phyloP scores from a whole-genome alignment of 73 alveolate genomes.

The Symbiodinium natans region DNA sequence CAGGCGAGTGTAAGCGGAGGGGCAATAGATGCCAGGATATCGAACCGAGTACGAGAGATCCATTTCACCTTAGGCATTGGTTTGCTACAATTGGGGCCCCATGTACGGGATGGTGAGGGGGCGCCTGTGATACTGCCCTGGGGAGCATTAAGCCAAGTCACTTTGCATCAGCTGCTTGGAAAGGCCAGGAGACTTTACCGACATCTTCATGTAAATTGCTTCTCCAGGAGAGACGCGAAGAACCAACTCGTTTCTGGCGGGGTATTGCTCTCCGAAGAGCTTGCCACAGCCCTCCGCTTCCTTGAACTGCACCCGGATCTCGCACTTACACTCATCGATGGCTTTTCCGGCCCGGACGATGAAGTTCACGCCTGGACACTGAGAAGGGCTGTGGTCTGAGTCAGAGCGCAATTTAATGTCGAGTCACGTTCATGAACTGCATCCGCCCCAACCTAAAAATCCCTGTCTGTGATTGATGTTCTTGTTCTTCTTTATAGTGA shows the following conservation, averaged over 20 bases:
- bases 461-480: no score
- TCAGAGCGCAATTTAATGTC: no score
- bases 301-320: constrained; percentile 64
- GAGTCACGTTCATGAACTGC: no score
- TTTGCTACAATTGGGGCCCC: no score
- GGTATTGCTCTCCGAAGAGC: neutral
- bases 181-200: constrained; percentile 35
- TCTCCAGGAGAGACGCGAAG: constrained; percentile 34
- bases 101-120: constrained; percentile 34
- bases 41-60: constrained; percentile 15
- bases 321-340: constrained; percentile 30
- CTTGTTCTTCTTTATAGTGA: no score
- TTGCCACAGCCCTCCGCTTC: neutral
- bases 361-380: constrained; percentile 39
- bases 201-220: constrained; percentile 49
- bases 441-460: no score
- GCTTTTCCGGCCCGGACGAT: constrained; percentile 52
- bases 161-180: neutral
- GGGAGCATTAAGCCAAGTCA: constrained; percentile 1
- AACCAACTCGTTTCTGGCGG: constrained; percentile 47
- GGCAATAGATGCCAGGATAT: constrained; percentile 22
- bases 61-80: no score
- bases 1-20: constrained; percentile 57
- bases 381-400: no score
- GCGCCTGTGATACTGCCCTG: constrained; percentile 1